phyloP scores from a whole-genome alignment of 495 filamentous ascomycete genomes.

The Hypoxylon intermedium region DNA sequence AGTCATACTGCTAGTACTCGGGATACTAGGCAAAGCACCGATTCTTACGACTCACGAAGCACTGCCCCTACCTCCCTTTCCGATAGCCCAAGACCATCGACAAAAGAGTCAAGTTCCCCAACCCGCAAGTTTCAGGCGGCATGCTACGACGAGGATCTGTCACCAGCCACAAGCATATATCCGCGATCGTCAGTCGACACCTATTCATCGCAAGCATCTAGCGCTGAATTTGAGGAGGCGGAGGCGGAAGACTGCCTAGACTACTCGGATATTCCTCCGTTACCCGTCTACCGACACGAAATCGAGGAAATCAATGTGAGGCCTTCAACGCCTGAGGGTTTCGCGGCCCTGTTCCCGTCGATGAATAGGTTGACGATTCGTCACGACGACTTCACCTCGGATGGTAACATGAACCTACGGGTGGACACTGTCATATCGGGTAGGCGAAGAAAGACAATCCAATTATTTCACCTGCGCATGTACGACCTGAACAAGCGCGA shows the following conservation, averaged over 20 bases:
- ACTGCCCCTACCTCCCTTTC: conserved; percentile 70
- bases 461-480: conserved; percentile 95
- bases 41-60: conserved; percentile 69
- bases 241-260: conserved; percentile 57
- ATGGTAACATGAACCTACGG: conserved; percentile 97
- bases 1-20: conserved; percentile 60
- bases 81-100: conserved; percentile 62
- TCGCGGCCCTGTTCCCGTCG: conserved; percentile 87
- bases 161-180: conserved; percentile 55
- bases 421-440: conserved; percentile 77
- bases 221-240: conserved; percentile 66
- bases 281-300: conserved; percentile 68
- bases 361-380: conserved; percentile 78
- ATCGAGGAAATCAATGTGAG: conserved; percentile 67
- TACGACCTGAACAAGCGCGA: conserved; percentile 85
- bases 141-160: conserved; percentile 55
- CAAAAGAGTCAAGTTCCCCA: conserved; percentile 52
- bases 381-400: conserved; percentile 88
- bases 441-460: conserved; percentile 69
- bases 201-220: conserved; percentile 74
- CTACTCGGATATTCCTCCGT: conserved; percentile 53
- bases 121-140: conserved; percentile 46
- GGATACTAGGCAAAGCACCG: conserved; percentile 66
- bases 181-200: conserved; percentile 76
- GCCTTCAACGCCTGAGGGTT: conserved; percentile 80